Evolutionary conservation across 2,329 filamentous ascomycete genomes (phyloP), one percentile per base, ranked within the genome.

Genomic region (Fusarium tuaranense): DNA sequence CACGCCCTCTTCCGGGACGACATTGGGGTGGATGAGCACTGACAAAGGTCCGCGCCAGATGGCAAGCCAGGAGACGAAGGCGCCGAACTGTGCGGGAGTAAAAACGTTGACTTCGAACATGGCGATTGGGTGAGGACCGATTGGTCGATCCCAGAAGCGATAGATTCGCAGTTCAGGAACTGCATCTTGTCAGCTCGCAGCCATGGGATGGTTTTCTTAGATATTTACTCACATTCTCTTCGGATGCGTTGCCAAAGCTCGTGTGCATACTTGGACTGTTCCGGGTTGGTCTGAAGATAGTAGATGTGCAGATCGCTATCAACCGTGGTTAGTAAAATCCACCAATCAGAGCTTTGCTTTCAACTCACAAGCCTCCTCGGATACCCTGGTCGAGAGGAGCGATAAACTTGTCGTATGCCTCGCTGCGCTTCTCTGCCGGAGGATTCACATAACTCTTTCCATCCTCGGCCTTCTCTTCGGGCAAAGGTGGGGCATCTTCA

Each of bases 91-190:
- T 4, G 91, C 92, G 0, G 95, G 95, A 0, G 92, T 95, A 81
- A 96, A 94, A 22, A 98, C 55, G 76, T 97, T 97, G 55, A 98
- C 94, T 83, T 98, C 95, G 78, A 98, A 98, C 95, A 97, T 98
- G 63, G 92, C 93, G 1, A 95, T 83, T 0, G 93, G 92, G 81
- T 98, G 95, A 1, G 95, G 95, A 0, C 95, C 95, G 32, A 98
- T 83, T 0, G 95, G 94, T 16, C 85, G 83, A 74, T 97, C 92
- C 89, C 91, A 97, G 74, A 97, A 86, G 16, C 83, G 87, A 81
- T 98, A 97, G 77, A 97, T 92, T 64, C 95, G 89, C 20, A 97
- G 86, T 81, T 98, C 95, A 10, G 95, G 95, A 79, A 97, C 93
- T 95, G 30, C 2, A 20, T 61, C 48, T 12, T 9, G 12, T 58